Percentiles rank a stretch among this genome's conserved stretches.
phyloP scores from a whole-genome alignment of 2,329 filamentous ascomycete species.

The Sclerotinia minor region DNA sequence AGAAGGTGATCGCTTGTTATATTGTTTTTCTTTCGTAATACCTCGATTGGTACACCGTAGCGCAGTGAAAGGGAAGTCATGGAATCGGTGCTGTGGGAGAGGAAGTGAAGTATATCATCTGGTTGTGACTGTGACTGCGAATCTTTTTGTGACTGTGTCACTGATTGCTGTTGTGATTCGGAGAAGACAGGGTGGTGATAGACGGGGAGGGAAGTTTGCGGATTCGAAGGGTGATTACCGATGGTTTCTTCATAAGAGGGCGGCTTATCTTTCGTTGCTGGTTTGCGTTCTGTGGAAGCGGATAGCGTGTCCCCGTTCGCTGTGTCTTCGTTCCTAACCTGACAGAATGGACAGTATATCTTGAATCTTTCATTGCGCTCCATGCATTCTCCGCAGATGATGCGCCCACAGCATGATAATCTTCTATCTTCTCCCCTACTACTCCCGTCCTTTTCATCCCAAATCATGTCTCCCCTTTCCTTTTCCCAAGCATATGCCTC shows the following conservation, averaged over 20 bases:
- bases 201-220: constrained; percentile 26
- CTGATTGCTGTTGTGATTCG: constrained; percentile 28
- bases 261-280: neutral
- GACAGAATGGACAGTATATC: constrained; percentile 65
- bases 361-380: constrained; percentile 8
- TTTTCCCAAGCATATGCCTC: neutral
- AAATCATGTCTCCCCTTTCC: neutral
- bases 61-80: constrained; percentile 67
- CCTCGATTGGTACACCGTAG: constrained; percentile 66
- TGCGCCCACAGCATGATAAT: constrained; percentile 17
- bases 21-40: constrained; percentile 66
- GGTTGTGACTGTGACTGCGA: constrained; percentile 36
- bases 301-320: neutral
- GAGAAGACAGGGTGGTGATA: constrained; percentile 44
- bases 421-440: neutral
- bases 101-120: constrained; percentile 73
- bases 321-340: constrained; percentile 58
- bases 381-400: constrained; percentile 19
- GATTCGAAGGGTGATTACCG: constrained; percentile 6
- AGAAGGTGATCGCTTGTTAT: constrained; percentile 72
- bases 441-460: neutral
- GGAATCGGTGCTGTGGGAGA: constrained; percentile 68
- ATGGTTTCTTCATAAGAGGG: neutral
- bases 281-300: neutral
- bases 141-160: constrained; percentile 28